phyloP scores from a whole-genome alignment of 352 stramenopile species.

The Globisporangium camurandrum region DNA sequence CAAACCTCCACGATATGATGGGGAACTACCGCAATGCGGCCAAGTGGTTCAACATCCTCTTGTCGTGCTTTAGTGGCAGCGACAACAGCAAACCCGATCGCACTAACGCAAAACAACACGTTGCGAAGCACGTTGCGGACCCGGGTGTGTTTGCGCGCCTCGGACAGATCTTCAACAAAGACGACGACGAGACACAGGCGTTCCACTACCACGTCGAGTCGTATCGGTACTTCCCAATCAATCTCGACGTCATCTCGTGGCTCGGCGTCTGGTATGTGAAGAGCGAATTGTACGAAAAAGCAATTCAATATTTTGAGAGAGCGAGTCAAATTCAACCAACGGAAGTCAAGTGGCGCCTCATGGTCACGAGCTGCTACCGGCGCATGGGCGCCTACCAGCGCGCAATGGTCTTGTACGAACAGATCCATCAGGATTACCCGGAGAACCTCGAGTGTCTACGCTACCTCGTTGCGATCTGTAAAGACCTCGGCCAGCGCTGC shows the following conservation, averaged over 20 bases:
- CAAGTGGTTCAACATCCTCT: slow-evolving; percentile 94
- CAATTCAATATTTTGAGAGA: slow-evolving; percentile 94
- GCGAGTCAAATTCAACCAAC: slow-evolving; percentile 92
- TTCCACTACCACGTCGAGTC: slow-evolving; percentile 96
- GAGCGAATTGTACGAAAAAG: slow-evolving; percentile 95
- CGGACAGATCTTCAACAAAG: slow-evolving; percentile 93
- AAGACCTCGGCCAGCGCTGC: slow-evolving; percentile 89
- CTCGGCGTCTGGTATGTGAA: slow-evolving; percentile 97
- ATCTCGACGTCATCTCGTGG: slow-evolving; percentile 95
- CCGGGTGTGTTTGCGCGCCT: slow-evolving; percentile 80
- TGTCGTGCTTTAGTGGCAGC: slow-evolving; percentile 86
- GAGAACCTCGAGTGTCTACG: slow-evolving; percentile 91
- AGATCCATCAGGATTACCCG: slow-evolving; percentile 92
- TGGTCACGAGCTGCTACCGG: slow-evolving; percentile 95
- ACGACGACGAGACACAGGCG: slow-evolving; percentile 90
- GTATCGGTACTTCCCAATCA: slow-evolving; percentile 93
- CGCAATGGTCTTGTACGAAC: slow-evolving; percentile 91
- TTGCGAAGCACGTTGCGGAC: slow-evolving; percentile 61
- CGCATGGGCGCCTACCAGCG: slow-evolving; percentile 90
- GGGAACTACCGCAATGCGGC: slow-evolving; percentile 79
- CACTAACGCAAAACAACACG: slow-evolving; percentile 18
- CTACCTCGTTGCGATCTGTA: slow-evolving; percentile 92
- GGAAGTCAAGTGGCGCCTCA: slow-evolving; percentile 96
- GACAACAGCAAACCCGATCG: slow-evolving; percentile 47
- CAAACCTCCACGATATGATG: slow-evolving; percentile 91